These are phyloP conservation scores for Gaultheria prostrata DNA, from an alignment of 148 eudicot species.

Conservation along the genomic window DNA sequence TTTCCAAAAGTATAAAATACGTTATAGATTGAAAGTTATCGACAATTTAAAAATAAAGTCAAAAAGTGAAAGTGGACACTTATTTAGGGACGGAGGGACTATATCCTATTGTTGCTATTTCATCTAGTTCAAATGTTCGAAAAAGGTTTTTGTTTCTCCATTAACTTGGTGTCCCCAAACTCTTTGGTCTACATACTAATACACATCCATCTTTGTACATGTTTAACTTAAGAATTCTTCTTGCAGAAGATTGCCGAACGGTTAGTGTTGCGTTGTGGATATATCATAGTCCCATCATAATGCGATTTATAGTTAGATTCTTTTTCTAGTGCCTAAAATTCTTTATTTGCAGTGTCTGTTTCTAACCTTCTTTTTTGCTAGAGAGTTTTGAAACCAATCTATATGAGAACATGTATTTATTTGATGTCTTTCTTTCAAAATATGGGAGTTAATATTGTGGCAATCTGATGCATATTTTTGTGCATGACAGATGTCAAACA, in stretches of 20 bases:
- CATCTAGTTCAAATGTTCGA: constrained; percentile 1
- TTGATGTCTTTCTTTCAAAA: not conserved
- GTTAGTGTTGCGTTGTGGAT: not conserved
- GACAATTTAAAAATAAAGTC: too few relatives aligned
- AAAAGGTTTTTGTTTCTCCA: not conserved
- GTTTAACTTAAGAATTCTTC: not conserved
- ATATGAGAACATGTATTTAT: not conserved
- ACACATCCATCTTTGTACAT: not conserved
- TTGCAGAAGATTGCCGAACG: constrained; percentile 6
- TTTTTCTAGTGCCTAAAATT: not conserved
- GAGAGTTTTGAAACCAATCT: not conserved
- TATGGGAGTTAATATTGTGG: not conserved
- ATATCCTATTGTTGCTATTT: not conserved
- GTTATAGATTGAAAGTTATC: too few relatives aligned
- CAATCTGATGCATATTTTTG: constrained; percentile 11
- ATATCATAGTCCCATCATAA: not conserved
- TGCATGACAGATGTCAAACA: constrained; percentile 71
- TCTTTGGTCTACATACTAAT: not conserved
- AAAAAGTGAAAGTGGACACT: too few relatives aligned
- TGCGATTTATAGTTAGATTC: not conserved
- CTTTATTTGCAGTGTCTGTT: not conserved
- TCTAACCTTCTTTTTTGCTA: not conserved
- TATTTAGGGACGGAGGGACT: too few relatives aligned
- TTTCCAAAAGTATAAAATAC: too few relatives aligned
- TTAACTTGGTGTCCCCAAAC: not conserved